phyloP scores from a whole-genome alignment of 2,329 filamentous ascomycete species.

The Colletotrichum plurivorum region DNA sequence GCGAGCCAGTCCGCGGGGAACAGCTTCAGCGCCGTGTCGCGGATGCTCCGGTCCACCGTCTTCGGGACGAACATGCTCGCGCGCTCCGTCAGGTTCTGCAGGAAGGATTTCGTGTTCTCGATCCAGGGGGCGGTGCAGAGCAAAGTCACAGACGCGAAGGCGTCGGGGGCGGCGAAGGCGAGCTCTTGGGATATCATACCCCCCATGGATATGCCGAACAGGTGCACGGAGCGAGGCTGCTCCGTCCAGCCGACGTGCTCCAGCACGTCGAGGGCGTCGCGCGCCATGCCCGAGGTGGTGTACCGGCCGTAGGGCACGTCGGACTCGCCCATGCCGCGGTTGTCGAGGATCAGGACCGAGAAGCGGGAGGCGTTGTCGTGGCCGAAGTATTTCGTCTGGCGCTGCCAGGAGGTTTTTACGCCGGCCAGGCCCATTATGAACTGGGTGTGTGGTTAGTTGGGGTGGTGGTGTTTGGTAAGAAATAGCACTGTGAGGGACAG shows the following conservation, averaged over 20 bases:
- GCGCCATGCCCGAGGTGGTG: slow-evolving; percentile 87
- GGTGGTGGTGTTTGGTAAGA: slow-evolving; percentile 19
- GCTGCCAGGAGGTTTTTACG: slow-evolving; percentile 80
- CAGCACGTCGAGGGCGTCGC: slow-evolving; percentile 79
- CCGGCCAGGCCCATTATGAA: slow-evolving; percentile 87
- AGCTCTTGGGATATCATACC: slow-evolving; percentile 95
- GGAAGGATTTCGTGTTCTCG: slow-evolving; percentile 72
- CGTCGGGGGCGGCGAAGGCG: slow-evolving; percentile 65
- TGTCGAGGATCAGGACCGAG: slow-evolving; percentile 84
- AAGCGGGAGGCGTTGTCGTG: slow-evolving; percentile 78
- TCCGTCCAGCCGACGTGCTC: slow-evolving; percentile 78
- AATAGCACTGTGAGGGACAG: not conserved
- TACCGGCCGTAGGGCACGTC: slow-evolving; percentile 85
- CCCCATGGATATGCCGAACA: slow-evolving; percentile 86
- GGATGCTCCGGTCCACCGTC: slow-evolving; percentile 75
- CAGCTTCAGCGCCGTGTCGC: slow-evolving; percentile 74
- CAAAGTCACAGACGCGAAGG: slow-evolving; percentile 70
- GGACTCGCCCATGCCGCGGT: slow-evolving; percentile 85
- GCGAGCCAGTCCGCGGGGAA: slow-evolving; percentile 77
- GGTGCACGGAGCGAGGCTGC: slow-evolving; percentile 66
- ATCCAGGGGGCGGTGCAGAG: slow-evolving; percentile 73
- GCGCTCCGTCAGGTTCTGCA: slow-evolving; percentile 74
- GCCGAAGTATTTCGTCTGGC: slow-evolving; percentile 86
- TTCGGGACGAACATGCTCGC: slow-evolving; percentile 77
- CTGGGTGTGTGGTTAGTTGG: slow-evolving; percentile 56